Base-by-base conservation (phyloP, 371 early-diverging fungal species). In the Mortierella sp. region DNA sequence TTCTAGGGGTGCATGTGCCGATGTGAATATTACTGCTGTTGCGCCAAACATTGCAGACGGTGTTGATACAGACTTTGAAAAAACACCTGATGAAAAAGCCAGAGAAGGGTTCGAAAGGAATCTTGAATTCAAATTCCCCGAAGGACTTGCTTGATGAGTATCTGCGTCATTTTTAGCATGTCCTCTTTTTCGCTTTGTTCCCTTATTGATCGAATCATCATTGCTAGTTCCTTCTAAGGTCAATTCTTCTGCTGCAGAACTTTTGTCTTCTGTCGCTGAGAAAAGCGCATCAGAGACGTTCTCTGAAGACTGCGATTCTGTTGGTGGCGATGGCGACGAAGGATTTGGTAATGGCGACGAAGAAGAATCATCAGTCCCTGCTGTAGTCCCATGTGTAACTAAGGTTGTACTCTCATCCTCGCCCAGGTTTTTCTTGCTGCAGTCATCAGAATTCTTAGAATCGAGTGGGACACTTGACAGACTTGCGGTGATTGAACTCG, bases 131-230 rank as follows among this genome's bases (percentile, higher is more conserved):
- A n/a, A 17, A 47, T 47, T 47, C 3, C n/a, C 47, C n/a, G 47
- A n/a, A 7, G n/a, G 5, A 47, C n/a, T 17, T n/a, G 47, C 0
- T 47, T n/a, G n/a, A 17, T 47, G 17, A 47, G 47, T 17, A 47
- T 2, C n/a, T 47, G 47, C n/a, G n/a, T 47, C 47, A n/a, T n/a
- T n/a, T 17, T 47, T 47, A n/a, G n/a, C n/a, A 47, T 47, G n/a
- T 47, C 47, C 47, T 47, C 47, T 47, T n/a, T 47, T 47, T 47
- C 47, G 17, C 47, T 47, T 47, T n/a, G n/a, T 47, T n/a, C 47
- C 47, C 8, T 47, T 47, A 7, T 5, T 47, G 17, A n/a, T 8
- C n/a, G 8, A 8, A 4, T 47, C 47, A 8, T 47, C n/a, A 8
- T 47, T 17, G 7, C n/a, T n/a, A n/a, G n/a, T 6, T 2, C 6